These are phyloP conservation scores for Sphaerulina populicola DNA, from an alignment of 2,329 filamentous ascomycete genomes.

Conservation along the genomic window DNA sequence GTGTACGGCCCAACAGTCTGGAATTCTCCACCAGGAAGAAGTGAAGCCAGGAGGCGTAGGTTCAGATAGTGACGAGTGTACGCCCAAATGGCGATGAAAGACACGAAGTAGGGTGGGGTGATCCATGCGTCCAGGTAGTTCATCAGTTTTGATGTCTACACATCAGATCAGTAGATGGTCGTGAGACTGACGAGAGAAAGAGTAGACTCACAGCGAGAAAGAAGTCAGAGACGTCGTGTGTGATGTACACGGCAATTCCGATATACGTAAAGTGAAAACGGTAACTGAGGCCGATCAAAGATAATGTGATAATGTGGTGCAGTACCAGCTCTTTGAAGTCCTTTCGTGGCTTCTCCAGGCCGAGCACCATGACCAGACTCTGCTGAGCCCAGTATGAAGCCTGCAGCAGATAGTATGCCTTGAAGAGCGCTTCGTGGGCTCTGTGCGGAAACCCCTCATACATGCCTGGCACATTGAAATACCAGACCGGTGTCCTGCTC, in stretches of 20 bases:
- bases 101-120: constrained; percentile 73
- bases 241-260: constrained; percentile 85
- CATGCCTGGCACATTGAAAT: constrained; percentile 86
- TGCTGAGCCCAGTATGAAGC: constrained; percentile 95
- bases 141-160: constrained; percentile 75
- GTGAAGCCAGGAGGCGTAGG: constrained; percentile 64
- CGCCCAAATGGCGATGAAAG: constrained; percentile 77
- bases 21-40: constrained; percentile 59
- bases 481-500: constrained; percentile 86
- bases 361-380: constrained; percentile 74
- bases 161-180: background rate
- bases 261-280: constrained; percentile 97
- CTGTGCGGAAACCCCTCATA: constrained; percentile 81
- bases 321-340: constrained; percentile 89
- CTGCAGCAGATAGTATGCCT: constrained; percentile 93
- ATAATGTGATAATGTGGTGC: constrained; percentile 82
- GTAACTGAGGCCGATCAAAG: constrained; percentile 78
- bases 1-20: constrained; percentile 64
- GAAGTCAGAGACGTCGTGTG: constrained; percentile 89
- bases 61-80: constrained; percentile 85
- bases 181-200: background rate
- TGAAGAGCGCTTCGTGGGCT: constrained; percentile 71
- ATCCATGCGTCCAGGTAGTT: constrained; percentile 79
- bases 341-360: constrained; percentile 86
- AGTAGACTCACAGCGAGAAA: constrained; percentile 70